These are phyloP conservation scores for Phytophthora pini DNA, from an alignment of 352 stramenopile species.

Conservation along the genomic window DNA sequence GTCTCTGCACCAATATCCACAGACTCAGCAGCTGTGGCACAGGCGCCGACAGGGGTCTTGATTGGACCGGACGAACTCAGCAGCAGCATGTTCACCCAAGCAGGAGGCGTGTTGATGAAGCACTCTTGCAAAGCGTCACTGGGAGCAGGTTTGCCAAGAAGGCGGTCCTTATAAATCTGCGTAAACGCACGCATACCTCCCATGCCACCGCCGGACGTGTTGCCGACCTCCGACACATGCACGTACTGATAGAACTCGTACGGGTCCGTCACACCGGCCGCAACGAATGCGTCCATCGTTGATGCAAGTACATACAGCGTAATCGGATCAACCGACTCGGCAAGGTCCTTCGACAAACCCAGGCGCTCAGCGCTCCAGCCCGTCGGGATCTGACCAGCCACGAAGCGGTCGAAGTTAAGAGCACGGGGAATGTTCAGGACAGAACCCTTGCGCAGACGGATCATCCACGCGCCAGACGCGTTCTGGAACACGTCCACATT, in stretches of 20 bases:
- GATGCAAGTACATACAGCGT: conserved; percentile 80
- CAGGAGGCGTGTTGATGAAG: conserved; percentile 91
- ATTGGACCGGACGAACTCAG: conserved; percentile 88
- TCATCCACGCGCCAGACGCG: conserved; percentile 79
- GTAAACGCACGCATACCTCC: conserved; percentile 83
- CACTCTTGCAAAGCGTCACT: conserved; percentile 85
- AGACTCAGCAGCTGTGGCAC: conserved; percentile 86
- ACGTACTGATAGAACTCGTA: conserved; percentile 94
- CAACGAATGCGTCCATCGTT: conserved; percentile 85
- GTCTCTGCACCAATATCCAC: conserved; percentile 90
- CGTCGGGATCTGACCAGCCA: conserved; percentile 89
- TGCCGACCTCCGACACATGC: conserved; percentile 88
- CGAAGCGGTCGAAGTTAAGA: conserved; percentile 84
- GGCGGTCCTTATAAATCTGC: conserved; percentile 74
- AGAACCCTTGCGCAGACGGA: conserved; percentile 80
- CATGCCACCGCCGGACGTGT: conserved; percentile 86
- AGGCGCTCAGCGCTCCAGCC: conserved; percentile 87
- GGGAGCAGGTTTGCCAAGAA: conserved; percentile 72
- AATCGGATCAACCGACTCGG: conserved; percentile 78
- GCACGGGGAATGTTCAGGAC: conserved; percentile 85
- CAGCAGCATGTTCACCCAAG: conserved; percentile 92
- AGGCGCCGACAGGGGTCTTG: conserved; percentile 89
- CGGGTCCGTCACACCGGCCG: conserved; percentile 82
- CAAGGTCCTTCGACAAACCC: conserved; percentile 84
- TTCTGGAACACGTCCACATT: conserved; percentile 87